A percentile compares a stretch with the other conserved stretches of the same genome.
Evolutionary conservation across 257 asterid genomes (phyloP).

Genomic region (Salvia hispanica): DNA sequence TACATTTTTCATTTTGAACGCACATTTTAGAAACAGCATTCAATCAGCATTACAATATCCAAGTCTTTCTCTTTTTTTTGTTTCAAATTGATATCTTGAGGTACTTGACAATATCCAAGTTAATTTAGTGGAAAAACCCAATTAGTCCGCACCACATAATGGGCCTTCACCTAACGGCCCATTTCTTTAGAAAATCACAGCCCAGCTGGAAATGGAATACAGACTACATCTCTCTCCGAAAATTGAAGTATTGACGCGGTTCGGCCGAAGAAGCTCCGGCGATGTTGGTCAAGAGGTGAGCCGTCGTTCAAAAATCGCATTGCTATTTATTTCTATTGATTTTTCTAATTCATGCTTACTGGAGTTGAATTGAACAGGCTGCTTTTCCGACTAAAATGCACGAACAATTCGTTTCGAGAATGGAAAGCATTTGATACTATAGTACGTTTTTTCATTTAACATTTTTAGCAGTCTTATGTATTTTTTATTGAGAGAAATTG

Average conservation of each 20-base stretch:
- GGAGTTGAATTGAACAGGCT: slow-evolving; percentile 34
- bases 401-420: slow-evolving; percentile 26
- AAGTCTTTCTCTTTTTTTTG: no score
- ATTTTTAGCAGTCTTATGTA: not conserved
- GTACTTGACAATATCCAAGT: no score
- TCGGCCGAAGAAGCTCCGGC: slow-evolving; percentile 30
- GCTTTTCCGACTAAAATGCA: slow-evolving; percentile 30
- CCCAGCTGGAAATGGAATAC: slow-evolving; percentile 3
- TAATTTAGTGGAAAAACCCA: no score
- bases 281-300: slow-evolving; percentile 33
- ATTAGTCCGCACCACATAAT: not conserved
- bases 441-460: slow-evolving; percentile 29
- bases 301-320: not conserved
- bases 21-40: no score
- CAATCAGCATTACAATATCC: no score
- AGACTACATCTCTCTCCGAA: not conserved
- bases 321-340: not conserved
- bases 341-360: slow-evolving; percentile 1
- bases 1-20: no score
- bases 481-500: not conserved
- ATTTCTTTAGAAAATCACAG: not conserved
- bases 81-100: no score
- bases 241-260: slow-evolving; percentile 1
- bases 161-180: slow-evolving; percentile 18
- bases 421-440: slow-evolving; percentile 25